phyloP scores from a whole-genome alignment of 208 protist genomes.

The Trypanosoma grayi region DNA sequence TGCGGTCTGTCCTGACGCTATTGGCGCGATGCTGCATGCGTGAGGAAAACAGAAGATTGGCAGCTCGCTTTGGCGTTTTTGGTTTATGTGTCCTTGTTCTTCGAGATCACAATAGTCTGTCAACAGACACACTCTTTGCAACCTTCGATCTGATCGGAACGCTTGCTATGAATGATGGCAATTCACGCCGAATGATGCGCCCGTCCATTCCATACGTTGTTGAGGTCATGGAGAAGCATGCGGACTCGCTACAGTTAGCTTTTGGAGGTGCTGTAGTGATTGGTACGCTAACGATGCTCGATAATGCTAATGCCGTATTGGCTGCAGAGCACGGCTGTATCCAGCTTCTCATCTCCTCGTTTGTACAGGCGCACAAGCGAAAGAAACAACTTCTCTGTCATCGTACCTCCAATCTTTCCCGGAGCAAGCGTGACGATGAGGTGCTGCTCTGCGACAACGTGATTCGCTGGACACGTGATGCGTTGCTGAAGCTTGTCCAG shows the following conservation, averaged over 20 bases:
- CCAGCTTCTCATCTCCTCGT: constrained; percentile 61
- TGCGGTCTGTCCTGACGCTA: constrained; percentile 44
- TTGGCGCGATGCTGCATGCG: constrained; percentile 58
- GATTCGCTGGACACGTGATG: constrained; percentile 58
- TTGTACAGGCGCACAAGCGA: constrained; percentile 36
- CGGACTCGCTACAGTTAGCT: constrained; percentile 53
- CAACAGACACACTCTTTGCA: constrained; percentile 53
- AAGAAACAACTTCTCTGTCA: constrained; percentile 5
- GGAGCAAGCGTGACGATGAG: constrained; percentile 22
- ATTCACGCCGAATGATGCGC: constrained; percentile 38
- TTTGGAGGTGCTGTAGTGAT: constrained; percentile 59
- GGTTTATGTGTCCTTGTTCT: constrained; percentile 61
- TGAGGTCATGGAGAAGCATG: constrained; percentile 35
- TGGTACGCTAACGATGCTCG: constrained; percentile 62
- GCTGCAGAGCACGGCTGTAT: constrained; percentile 52
- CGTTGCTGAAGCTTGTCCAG: constrained; percentile 53
- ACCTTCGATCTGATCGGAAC: constrained; percentile 77
- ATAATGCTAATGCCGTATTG: constrained; percentile 59
- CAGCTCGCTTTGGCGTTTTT: constrained; percentile 53
- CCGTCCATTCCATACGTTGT: constrained; percentile 74
- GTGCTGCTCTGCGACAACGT: constrained; percentile 41
- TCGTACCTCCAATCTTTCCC: not conserved
- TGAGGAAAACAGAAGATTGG: constrained; percentile 57
- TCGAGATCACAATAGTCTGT: constrained; percentile 37
- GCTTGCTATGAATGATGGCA: constrained; percentile 44